Evolutionary conservation across 2,329 filamentous ascomycete species (phyloP), one percentile per base, ranked within the genome.

Genomic region (Claviceps citrina): DNA sequence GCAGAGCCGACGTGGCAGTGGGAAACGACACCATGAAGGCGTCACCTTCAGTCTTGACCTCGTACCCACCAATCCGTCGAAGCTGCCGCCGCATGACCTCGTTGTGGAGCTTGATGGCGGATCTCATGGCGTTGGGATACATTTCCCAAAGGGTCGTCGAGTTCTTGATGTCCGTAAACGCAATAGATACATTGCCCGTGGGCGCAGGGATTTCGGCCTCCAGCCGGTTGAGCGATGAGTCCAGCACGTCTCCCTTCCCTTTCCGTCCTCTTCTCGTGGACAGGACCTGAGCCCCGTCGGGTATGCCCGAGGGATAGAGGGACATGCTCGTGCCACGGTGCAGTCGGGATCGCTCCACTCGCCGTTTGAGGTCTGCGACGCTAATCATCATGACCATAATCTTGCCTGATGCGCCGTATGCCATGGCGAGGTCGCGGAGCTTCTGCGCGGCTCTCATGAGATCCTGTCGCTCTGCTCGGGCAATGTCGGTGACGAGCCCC

Each of bases 371-470:
- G 54, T 96, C 87, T 41, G 82, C 80, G 28, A 98, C 82, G 41
- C 87, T 89, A 40, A 98, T 78, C 67, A 98, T 84, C 89, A 96
- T 96, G 33, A 98, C 85, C 87, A 96, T 96, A 47, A 96, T 84
- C 64, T 98, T 98, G 54, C 81, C 81, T 1, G 79, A 87, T 10
- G 89, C 84, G 39, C 91, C 91, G 57, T 95, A 96, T 1, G 89
- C 85, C 55, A 98, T 94, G 31, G 91, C 91, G 40, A 96, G 68
- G 63, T 98, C 91, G 43, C 91, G 78, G 25, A 98, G 71, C 62
- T 93, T 94, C 57, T 96, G 89, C 4, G 91, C 82, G 13, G 89
- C 91, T 40, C 84, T 75, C 91, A 98, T 98, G 33, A 95, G 69
- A 56, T 98, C 89, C 34, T 76, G 73, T 6, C 86, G 78, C 59